Evolutionary conservation across 805 yeast species (phyloP), one percentile per base, ranked within the genome.

Genomic region (Lipomyces kockii): DNA sequence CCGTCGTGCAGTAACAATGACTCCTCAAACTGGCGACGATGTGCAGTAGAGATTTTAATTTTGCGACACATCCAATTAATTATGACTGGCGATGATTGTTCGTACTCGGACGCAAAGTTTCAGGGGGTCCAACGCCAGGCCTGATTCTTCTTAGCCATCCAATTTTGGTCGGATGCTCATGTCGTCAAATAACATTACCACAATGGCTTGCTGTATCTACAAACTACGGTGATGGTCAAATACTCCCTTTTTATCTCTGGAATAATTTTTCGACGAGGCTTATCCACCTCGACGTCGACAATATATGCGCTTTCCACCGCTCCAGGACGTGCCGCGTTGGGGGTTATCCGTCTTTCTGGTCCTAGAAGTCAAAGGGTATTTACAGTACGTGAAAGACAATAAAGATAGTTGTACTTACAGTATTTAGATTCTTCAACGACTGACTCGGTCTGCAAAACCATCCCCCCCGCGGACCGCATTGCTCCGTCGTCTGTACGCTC

Each of bases 221-320:
- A 43, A n/a, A 17, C 22, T 17, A 43, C 22, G 14, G 49, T 17
- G 49, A 43, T 43, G 49, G 49, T 43, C 25, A 43, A 8, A 43
- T n/a, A n/a, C 8, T 8, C 20, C 20, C 0, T 43, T 7, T n/a
- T n/a, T 43, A n/a, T n/a, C 20, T n/a, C 49, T 17, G 49, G 22
- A n/a, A 56, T 20, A 8, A 56, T 25, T 52, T 43, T 25, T 20
- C 32, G 61, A 12, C 61, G 61, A 14, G 55, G 62, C 9, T 46
- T 22, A 4, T 59, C 60, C 49, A 65, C 35, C 89, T 52, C 34
- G 9, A 25, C 55, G 22, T 52, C 95, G 9, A 95, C 99, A 0
- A 88, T 95, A 0, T 95, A 89, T 80, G 99, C 99, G 0, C 80
- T 92, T 20, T 91, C 98, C 0, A 94, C 98, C 0, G 87, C 89